Percentiles rank a stretch among this genome's conserved stretches.
Conservation (phyloP, 306 rosid species). For the Citrullus amarus region DNA sequence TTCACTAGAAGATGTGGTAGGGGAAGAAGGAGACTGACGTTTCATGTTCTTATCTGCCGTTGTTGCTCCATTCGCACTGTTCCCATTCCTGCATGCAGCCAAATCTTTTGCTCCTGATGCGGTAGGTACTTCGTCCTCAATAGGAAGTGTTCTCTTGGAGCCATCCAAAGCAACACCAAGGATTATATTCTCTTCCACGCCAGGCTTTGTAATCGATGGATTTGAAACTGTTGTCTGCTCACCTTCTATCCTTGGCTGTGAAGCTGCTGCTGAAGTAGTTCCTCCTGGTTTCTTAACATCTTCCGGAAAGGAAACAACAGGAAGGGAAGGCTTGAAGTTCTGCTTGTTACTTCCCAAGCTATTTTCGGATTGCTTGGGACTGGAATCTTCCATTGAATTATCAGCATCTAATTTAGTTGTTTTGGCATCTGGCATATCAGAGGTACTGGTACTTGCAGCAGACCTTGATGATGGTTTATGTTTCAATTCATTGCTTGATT, state of each 20-base stretch:
- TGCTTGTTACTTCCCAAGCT: slow-evolving; percentile 21
- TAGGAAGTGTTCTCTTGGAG: slow-evolving; percentile 89
- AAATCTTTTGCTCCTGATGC: slow-evolving; percentile 36
- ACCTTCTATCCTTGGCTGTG: slow-evolving; percentile 35
- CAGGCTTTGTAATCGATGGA: slow-evolving; percentile 29
- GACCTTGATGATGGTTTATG: slow-evolving; percentile 24
- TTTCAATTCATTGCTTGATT: slow-evolving; percentile 23
- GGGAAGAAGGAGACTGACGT: slow-evolving; percentile 28
- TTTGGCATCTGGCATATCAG: slow-evolving; percentile 22
- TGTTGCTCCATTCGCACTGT: slow-evolving; percentile 43
- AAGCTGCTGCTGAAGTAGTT: slow-evolving; percentile 11
- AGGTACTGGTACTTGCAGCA: slow-evolving; percentile 13
- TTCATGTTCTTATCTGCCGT: slow-evolving; percentile 35
- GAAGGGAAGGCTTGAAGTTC: slow-evolving; percentile 17
- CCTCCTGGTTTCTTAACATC: slow-evolving; percentile 33
- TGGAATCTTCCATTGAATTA: slow-evolving; percentile 15
- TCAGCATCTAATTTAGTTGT: slow-evolving; percentile 8
- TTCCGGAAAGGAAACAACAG: slow-evolving; percentile 22
- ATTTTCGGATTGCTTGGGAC: slow-evolving; percentile 25
- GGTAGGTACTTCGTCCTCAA: slow-evolving; percentile 43
- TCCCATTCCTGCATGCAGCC: slow-evolving; percentile 44
- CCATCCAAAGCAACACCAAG: slow-evolving; percentile 92
- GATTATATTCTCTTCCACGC: slow-evolving; percentile 69
- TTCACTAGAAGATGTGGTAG: slow-evolving; percentile 13
- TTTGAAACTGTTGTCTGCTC: slow-evolving; percentile 36